A percentile compares a stretch with the other conserved stretches of the same genome.
Evolutionary conservation across 495 filamentous ascomycete genomes (phyloP).

Genomic region (Cercophora newfieldiana): DNA sequence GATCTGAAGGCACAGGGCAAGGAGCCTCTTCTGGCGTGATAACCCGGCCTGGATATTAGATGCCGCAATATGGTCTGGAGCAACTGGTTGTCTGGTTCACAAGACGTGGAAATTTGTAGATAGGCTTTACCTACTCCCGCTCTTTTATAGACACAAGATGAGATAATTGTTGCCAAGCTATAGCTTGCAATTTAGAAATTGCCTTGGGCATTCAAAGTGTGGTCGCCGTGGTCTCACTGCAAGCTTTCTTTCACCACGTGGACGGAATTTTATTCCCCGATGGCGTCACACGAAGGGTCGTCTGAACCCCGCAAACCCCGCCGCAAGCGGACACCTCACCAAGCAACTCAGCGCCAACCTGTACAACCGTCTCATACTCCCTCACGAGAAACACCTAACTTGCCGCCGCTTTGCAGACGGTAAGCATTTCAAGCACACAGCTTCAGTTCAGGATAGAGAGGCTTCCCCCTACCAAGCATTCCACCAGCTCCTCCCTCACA

Average conservation of each 20-base stretch:
- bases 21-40: slow-evolving; percentile 28
- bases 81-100: neutral
- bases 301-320: slow-evolving; percentile 7
- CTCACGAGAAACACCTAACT: too few species aligned
- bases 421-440: too few species aligned
- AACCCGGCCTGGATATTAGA: neutral
- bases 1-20: slow-evolving; percentile 43
- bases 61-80: neutral
- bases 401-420: too few species aligned
- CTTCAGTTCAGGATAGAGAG: too few species aligned
- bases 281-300: slow-evolving; percentile 10
- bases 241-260: neutral
- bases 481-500: neutral
- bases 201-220: too few species aligned
- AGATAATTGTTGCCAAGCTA: too few species aligned
- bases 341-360: too few species aligned
- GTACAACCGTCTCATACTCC: too few species aligned
- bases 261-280: neutral
- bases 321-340: too few species aligned
- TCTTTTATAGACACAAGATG: neutral
- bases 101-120: neutral
- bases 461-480: too few species aligned
- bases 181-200: too few species aligned
- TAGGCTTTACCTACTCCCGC: neutral
- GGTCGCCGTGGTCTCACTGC: too few species aligned